Conservation (phyloP, 116 monocot species). For the Cymodocea nodosa region DNA sequence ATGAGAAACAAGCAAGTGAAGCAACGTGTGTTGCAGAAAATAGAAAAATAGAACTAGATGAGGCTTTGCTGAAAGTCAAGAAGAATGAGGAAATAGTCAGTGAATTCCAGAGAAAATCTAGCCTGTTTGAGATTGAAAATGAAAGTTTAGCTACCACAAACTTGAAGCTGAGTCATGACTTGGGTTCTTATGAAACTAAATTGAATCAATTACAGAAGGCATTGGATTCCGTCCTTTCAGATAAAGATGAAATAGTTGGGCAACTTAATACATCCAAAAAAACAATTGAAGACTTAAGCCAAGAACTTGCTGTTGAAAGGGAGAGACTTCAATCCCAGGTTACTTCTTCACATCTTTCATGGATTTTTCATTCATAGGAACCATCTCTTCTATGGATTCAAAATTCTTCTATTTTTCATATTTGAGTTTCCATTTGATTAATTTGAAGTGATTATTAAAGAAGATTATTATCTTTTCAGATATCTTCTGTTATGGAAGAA, state of each 20-base stretch:
- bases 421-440: background rate
- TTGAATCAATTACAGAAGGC: conserved; percentile 39
- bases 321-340: conserved; percentile 72
- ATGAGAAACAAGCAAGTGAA: conserved; percentile 44
- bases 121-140: conserved; percentile 44
- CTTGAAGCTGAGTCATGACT: conserved; percentile 42
- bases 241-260: conserved; percentile 41
- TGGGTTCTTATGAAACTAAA: conserved; percentile 41
- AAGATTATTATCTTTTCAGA: conserved; percentile 29
- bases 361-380: background rate
- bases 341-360: conserved; percentile 8
- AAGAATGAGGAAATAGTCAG: conserved; percentile 24
- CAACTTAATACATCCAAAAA: conserved; percentile 39
- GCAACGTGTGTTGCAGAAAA: conserved; percentile 20
- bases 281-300: conserved; percentile 37
- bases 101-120: conserved; percentile 23
- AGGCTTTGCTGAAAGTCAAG: conserved; percentile 31
- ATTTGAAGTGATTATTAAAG: background rate
- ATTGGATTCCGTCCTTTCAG: conserved; percentile 21
- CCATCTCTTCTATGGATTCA: background rate
- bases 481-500: conserved; percentile 57
- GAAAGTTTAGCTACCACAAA: conserved; percentile 46
- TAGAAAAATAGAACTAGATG: conserved; percentile 33
- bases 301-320: conserved; percentile 39
- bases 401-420: background rate